phyloP scores from a whole-genome alignment of 1,284 basidiomycete species.

The Gymnopus androsaceus region DNA sequence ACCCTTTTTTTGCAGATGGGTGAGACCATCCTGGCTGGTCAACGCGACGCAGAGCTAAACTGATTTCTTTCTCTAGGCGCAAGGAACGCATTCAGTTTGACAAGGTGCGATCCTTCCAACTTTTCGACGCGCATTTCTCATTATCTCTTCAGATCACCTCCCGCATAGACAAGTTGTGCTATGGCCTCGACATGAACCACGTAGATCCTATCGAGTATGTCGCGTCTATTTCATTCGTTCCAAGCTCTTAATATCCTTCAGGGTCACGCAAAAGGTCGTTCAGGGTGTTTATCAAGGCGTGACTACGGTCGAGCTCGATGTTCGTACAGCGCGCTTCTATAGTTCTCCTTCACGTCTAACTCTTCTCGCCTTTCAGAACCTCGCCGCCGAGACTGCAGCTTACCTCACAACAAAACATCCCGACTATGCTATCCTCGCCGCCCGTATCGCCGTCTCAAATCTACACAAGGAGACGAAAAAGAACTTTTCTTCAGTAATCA shows the following conservation, averaged over 20 bases:
- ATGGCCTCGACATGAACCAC: slow-evolving; percentile 92
- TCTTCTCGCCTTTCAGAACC: slow-evolving; percentile 56
- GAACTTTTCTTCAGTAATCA: slow-evolving; percentile 90
- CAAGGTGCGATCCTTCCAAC: too few species aligned
- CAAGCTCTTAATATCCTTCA: slow-evolving; percentile 27
- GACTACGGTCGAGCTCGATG: slow-evolving; percentile 96
- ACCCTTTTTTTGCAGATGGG: slow-evolving; percentile 16
- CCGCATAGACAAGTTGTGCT: slow-evolving; percentile 94
- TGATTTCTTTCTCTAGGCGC: slow-evolving; percentile 49
- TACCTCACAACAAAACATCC: slow-evolving; percentile 97
- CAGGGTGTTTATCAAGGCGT: slow-evolving; percentile 95
- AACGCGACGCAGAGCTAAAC: not conserved
- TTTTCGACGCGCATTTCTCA: slow-evolving; percentile 21
- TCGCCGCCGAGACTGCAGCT: slow-evolving; percentile 95
- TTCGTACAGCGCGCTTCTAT: slow-evolving; percentile 40
- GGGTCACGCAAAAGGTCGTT: slow-evolving; percentile 93
- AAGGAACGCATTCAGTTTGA: slow-evolving; percentile 89
- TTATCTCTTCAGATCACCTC: slow-evolving; percentile 71
- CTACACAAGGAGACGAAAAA: slow-evolving; percentile 99
- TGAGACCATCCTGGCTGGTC: not conserved
- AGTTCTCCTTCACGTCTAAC: not conserved
- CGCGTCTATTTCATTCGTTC: not conserved
- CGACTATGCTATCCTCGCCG: slow-evolving; percentile 97
- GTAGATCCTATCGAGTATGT: slow-evolving; percentile 92
- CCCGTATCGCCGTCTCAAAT: slow-evolving; percentile 98